Conservation (phyloP, 805 yeast genomes). For the Ogataea angusta region DNA sequence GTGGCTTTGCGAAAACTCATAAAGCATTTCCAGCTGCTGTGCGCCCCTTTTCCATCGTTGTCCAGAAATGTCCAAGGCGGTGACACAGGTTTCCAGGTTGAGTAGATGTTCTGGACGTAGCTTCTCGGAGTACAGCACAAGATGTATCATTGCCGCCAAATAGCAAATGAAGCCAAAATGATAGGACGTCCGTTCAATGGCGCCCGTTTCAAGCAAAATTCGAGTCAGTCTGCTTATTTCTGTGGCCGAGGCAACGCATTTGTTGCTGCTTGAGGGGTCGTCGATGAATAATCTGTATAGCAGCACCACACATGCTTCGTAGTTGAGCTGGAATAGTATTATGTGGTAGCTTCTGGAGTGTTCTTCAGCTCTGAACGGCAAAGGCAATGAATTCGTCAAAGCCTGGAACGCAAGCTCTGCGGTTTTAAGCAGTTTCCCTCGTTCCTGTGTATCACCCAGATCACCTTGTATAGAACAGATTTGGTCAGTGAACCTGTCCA, state of each 20-base stretch:
- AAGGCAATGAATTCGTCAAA: slow-evolving; percentile 24
- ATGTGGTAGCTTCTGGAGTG: slow-evolving; percentile 9
- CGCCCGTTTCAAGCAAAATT: neutral
- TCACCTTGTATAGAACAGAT: slow-evolving; percentile 32
- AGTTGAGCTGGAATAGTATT: slow-evolving; percentile 26
- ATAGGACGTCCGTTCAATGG: slow-evolving; percentile 6
- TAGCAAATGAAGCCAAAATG: slow-evolving; percentile 14
- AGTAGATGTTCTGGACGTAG: neutral
- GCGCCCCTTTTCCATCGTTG: slow-evolving; percentile 13
- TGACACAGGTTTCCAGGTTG: slow-evolving; percentile 12
- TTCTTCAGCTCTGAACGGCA: slow-evolving; percentile 6
- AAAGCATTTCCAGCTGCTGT: slow-evolving; percentile 1
- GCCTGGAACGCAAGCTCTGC: slow-evolving; percentile 27
- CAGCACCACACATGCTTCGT: slow-evolving; percentile 21
- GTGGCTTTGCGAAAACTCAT: slow-evolving; percentile 2
- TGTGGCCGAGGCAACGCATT: slow-evolving; percentile 20
- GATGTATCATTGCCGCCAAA: slow-evolving; percentile 16
- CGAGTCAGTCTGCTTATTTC: slow-evolving; percentile 12
- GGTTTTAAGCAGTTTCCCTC: slow-evolving; percentile 23
- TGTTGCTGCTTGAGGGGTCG: slow-evolving; percentile 15
- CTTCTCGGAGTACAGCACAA: slow-evolving; percentile 7
- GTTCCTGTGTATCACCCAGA: slow-evolving; percentile 32
- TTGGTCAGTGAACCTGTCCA: slow-evolving; percentile 35
- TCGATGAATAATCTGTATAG: slow-evolving; percentile 23
- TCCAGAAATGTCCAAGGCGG: slow-evolving; percentile 9